Evolutionary conservation across 192 early-diverging fungal species (phyloP), one percentile per base, ranked within the genome.

Genomic region (Rhizophagus clarus): DNA sequence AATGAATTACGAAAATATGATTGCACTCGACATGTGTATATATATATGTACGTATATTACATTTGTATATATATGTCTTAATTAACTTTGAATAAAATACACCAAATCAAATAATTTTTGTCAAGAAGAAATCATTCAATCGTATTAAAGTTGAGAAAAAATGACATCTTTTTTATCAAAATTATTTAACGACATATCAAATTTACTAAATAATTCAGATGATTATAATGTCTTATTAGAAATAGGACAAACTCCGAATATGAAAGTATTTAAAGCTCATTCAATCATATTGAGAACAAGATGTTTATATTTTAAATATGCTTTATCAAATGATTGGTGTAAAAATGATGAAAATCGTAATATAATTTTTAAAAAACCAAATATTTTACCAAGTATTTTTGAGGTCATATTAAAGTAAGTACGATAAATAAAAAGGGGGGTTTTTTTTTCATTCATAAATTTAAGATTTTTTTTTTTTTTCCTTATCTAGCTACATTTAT

Each of bases 281-380:
- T 77, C 76, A 40, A 28, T 66, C 7, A 66, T 77, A 37, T 49
- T 77, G 20, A 61, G 63, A 5, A 34, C 76, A 12, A 32, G 76
- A 77, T 67, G 76, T 34, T 45, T 11, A 47, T 77, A 64, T 29
- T 77, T 77, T 63, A n/a, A 47, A 37, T 14, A 12, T n/a, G 76
- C 76, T 22, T 66, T 77, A 66, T 77, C 76, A 40, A 67, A 34
- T 61, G n/a, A 75, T 61, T 77, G 76, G 76, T 17, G 24, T 20
- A 77, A 64, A 47, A 64, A 64, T 17, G 76, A 77, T 45, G 40
- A 32, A 14, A 20, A 45, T 12, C 5, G 37, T n/a, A 74, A 29
- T 5, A 47, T 74, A 9, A 60, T 51, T 56, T 56, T 74, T 26
- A 56, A 37, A 74, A 56, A 47, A 47, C 72, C 72, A 61, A 74